Conservation (phyloP, 1,284 basidiomycete species). For the Quambalaria eucalypti region DNA sequence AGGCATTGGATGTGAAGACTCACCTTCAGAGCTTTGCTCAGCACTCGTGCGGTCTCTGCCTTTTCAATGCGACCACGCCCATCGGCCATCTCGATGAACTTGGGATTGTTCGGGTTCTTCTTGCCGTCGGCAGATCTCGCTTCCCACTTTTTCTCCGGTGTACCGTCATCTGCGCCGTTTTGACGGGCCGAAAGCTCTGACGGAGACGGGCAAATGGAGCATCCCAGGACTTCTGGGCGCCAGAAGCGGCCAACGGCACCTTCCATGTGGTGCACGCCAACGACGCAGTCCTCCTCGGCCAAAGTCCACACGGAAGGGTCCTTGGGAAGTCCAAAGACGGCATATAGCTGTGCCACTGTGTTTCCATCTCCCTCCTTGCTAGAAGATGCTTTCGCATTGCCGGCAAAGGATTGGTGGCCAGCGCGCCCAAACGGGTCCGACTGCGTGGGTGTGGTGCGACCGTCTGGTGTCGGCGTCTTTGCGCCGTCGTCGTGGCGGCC, state of each 20-base stretch:
- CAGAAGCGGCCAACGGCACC: slow-evolving; percentile 85
- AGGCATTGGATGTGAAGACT: no score
- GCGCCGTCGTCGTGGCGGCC: not conserved
- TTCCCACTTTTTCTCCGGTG: slow-evolving; percentile 18
- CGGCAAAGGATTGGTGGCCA: not conserved
- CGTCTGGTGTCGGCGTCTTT: slow-evolving; percentile 1
- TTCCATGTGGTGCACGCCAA: slow-evolving; percentile 72
- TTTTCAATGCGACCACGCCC: slow-evolving; percentile 33
- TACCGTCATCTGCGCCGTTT: not conserved
- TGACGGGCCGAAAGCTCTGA: slow-evolving; percentile 10
- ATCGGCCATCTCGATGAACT: slow-evolving; percentile 41
- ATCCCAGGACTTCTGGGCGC: slow-evolving; percentile 69
- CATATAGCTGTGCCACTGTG: slow-evolving; percentile 50
- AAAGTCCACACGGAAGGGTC: slow-evolving; percentile 64
- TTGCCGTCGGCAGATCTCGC: slow-evolving; percentile 23
- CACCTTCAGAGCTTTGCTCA: slow-evolving; percentile 35
- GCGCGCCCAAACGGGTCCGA: no score
- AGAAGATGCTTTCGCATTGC: not conserved
- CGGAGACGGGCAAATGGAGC: slow-evolving; percentile 50
- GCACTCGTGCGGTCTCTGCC: slow-evolving; percentile 34
- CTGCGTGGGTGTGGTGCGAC: not conserved
- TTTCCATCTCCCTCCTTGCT: slow-evolving; percentile 27
- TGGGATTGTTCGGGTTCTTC: slow-evolving; percentile 32
- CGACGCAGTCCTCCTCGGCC: slow-evolving; percentile 74
- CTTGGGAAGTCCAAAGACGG: slow-evolving; percentile 52